Percentiles rank a stretch among this genome's conserved stretches.
These are phyloP conservation scores for Schwanniomyces occidentalis DNA, from an alignment of 805 yeast genomes.

Conservation along the genomic window DNA sequence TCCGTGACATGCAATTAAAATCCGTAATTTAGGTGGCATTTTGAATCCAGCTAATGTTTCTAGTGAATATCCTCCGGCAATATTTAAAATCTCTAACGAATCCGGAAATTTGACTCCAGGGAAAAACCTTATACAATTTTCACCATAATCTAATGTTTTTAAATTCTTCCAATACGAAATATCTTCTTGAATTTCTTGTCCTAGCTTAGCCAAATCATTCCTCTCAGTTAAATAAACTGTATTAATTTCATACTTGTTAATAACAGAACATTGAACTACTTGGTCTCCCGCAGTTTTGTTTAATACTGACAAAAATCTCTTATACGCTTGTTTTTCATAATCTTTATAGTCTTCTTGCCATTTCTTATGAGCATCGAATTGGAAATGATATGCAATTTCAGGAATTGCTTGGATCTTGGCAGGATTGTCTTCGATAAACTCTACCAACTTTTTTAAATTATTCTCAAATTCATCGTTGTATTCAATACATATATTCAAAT, in stretches of 20 bases:
- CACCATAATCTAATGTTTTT: slow-evolving; percentile 36
- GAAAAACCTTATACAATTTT: slow-evolving; percentile 35
- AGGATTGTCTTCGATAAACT: slow-evolving; percentile 20
- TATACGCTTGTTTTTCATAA: slow-evolving; percentile 25
- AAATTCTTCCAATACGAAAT: slow-evolving; percentile 35
- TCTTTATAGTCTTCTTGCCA: slow-evolving; percentile 31
- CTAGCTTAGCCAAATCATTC: slow-evolving; percentile 30
- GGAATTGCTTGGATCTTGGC: slow-evolving; percentile 13
- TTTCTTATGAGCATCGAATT: slow-evolving; percentile 29
- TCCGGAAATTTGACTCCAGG: slow-evolving; percentile 44
- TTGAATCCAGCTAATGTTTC: slow-evolving; percentile 41
- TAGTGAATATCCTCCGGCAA: slow-evolving; percentile 40
- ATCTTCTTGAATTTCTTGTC: slow-evolving; percentile 39
- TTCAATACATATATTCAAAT: slow-evolving; percentile 31
- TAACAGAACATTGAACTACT: slow-evolving; percentile 39
- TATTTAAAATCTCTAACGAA: slow-evolving; percentile 34
- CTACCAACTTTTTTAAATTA: slow-evolving; percentile 19
- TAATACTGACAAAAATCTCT: slow-evolving; percentile 22
- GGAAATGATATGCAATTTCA: slow-evolving; percentile 36
- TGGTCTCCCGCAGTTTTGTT: slow-evolving; percentile 23
- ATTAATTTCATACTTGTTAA: slow-evolving; percentile 34
- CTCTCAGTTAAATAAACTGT: slow-evolving; percentile 36
- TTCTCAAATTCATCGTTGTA: slow-evolving; percentile 29
- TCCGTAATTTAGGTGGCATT: slow-evolving; percentile 32
- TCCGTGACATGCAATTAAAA: slow-evolving; percentile 34